Evolutionary conservation across 2,329 filamentous ascomycete species (phyloP).

Genomic region (Xylariomycetidae sp.): DNA sequence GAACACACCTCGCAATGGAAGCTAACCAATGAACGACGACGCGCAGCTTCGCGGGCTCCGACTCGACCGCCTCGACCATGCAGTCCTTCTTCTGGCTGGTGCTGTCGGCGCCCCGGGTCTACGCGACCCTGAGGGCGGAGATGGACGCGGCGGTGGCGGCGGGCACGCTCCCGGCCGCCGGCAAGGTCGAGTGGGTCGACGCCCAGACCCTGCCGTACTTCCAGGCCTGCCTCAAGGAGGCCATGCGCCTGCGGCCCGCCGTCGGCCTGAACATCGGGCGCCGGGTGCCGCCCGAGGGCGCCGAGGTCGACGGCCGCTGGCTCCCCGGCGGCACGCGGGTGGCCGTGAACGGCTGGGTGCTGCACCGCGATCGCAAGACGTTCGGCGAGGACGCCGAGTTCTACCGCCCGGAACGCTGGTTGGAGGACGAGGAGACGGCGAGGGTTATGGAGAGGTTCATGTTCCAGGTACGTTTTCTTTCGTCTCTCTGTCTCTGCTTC

Average conservation of each 20-base stretch:
- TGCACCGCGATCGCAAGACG: slow-evolving; percentile 40
- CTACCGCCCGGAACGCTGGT: slow-evolving; percentile 50
- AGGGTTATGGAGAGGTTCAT: slow-evolving; percentile 48
- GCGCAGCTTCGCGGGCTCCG: slow-evolving; percentile 50
- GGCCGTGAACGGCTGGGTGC: slow-evolving; percentile 48
- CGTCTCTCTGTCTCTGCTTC: background rate
- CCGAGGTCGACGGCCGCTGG: slow-evolving; percentile 42
- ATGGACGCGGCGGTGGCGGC: slow-evolving; percentile 34
- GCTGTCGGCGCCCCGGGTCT: slow-evolving; percentile 37
- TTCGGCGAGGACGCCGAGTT: slow-evolving; percentile 47
- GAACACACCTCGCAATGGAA: too few species aligned
- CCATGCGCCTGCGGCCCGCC: slow-evolving; percentile 49
- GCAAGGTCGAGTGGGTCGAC: slow-evolving; percentile 42
- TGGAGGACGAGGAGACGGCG: slow-evolving; percentile 37
- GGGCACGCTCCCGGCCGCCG: slow-evolving; percentile 29
- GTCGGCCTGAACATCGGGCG: slow-evolving; percentile 50
- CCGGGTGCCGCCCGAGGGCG: slow-evolving; percentile 43
- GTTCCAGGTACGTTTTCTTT: slow-evolving; percentile 40
- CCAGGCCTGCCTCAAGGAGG: slow-evolving; percentile 51
- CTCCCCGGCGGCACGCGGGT: slow-evolving; percentile 47
- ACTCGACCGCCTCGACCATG: slow-evolving; percentile 55
- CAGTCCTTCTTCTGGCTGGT: slow-evolving; percentile 49
- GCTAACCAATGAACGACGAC: too few species aligned
- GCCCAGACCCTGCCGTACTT: slow-evolving; percentile 46
- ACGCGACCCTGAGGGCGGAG: slow-evolving; percentile 35